Evolutionary conservation across 2,329 filamentous ascomycete species (phyloP).

Genomic region (Botrytis galanthina): DNA sequence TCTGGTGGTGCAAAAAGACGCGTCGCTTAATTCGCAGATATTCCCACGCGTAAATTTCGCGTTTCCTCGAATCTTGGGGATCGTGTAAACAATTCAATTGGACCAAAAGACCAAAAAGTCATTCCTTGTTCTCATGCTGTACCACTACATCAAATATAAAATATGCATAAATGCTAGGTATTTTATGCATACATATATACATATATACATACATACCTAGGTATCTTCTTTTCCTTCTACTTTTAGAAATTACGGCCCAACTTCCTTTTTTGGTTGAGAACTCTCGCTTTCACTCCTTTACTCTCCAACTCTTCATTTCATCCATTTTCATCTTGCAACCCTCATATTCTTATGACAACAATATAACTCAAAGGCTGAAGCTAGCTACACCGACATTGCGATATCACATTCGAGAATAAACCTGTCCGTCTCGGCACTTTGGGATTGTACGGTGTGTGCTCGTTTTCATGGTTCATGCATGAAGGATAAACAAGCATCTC

Average conservation of each 20-base stretch:
- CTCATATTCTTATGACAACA: not conserved
- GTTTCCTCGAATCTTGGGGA: conserved; percentile 4
- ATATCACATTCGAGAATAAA: conserved; percentile 9
- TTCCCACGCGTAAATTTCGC: conserved; percentile 13
- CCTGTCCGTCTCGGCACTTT: not conserved
- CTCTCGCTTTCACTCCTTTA: not conserved
- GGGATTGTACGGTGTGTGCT: not conserved
- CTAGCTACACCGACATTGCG: conserved; percentile 6
- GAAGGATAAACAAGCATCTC: not conserved
- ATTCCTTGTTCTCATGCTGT: not conserved
- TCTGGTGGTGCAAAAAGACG: not conserved
- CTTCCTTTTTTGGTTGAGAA: not conserved
- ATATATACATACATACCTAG: too few species aligned
- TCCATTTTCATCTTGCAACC: not conserved
- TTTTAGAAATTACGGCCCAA: not conserved
- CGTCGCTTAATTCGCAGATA: not conserved
- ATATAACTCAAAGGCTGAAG: not conserved
- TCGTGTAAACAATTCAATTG: not conserved
- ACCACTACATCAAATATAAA: not conserved
- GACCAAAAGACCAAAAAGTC: not conserved
- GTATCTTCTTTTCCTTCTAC: not conserved
- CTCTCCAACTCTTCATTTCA: not conserved
- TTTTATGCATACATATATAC: not conserved
- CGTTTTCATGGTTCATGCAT: conserved; percentile 13
- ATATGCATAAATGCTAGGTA: not conserved